Evolutionary conservation across 1,284 basidiomycete species (phyloP), one percentile per base, ranked within the genome.

Genomic region (Cerioporus squamosus): DNA sequence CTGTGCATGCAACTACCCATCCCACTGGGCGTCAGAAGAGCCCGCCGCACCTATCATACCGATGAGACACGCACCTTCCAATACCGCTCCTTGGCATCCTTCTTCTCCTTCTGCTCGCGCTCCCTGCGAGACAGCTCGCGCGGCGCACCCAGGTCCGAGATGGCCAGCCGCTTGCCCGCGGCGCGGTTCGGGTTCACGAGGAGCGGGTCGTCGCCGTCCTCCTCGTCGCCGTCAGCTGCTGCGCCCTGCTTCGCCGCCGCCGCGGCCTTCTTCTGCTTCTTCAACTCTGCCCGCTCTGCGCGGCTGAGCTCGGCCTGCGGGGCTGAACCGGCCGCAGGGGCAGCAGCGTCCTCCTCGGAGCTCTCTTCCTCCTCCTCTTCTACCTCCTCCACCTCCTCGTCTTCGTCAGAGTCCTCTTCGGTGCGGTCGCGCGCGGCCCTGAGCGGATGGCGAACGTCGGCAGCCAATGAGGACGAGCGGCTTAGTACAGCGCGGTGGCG

Each of bases 21-120:
- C 14, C 14, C 31, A 10, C 60, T 17, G 47, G 5, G 26, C 2
- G 47, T 47, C 26, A 40, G 23, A 17, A 23, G n/a, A n/a, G n/a
- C n/a, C n/a, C n/a, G n/a, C n/a, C 18, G 61, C 54, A 65, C 57
- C 63, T 44, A 43, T 18, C 51, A 15, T 47, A 44, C 39, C 50
- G 38, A n/a, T 36, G 20, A 2, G 4, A 5, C 14, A 62, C 77
- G 36, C 56, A 85, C 90, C 86, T 95, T 89, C 91, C 90, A 85
- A 74, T 95, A 95, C 33, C 83, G 79, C 43, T 94, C 93, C 68
- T 91, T 84, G 0, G 94, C 93, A 6, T 94, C 93, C 70, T 92
- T 85, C 78, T 94, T 95, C 74, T 95, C 93, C 68, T 93, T 93
- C 67, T 86, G 86, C 70, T 97, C 95, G 68, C 69, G 66, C 47